Evolutionary conservation across 2,329 filamentous ascomycete genomes (phyloP).

Genomic region (Ophiostoma montium): DNA sequence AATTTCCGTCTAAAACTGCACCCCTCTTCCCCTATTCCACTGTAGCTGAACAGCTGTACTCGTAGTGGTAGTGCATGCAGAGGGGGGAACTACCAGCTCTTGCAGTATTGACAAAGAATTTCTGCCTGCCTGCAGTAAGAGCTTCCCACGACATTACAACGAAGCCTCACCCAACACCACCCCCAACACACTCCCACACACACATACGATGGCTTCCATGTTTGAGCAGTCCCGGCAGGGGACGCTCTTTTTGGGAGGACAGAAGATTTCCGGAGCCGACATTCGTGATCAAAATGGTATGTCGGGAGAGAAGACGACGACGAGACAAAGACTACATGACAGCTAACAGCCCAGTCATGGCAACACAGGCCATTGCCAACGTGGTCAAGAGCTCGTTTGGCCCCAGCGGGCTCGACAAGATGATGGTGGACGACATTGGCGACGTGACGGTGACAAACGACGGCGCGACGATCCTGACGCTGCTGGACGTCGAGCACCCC

Average conservation of each 20-base stretch:
- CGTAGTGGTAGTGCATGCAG: not conserved
- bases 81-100: not conserved
- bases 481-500: conserved; percentile 94
- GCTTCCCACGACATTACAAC: not conserved
- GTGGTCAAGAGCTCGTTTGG: conserved; percentile 98
- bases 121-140: conserved; percentile 7
- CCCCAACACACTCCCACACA: not conserved
- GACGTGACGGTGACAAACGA: conserved; percentile 99
- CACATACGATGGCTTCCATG: conserved; percentile 65
- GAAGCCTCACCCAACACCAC: not conserved
- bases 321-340: not conserved
- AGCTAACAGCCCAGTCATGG: conserved; percentile 52
- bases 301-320: conserved; percentile 6
- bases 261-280: conserved; percentile 93
- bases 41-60: not conserved
- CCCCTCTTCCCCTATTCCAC: conserved; percentile 5
- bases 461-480: conserved; percentile 86
- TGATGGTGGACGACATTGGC: conserved; percentile 97
- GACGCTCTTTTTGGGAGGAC: conserved; percentile 89
- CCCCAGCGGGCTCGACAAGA: conserved; percentile 94
- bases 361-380: conserved; percentile 95
- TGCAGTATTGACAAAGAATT: not conserved
- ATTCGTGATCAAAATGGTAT: conserved; percentile 92
- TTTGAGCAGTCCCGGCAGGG: conserved; percentile 93
- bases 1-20: conserved; percentile 9